A percentile compares a stretch with the other conserved stretches of the same genome.
phyloP scores from a whole-genome alignment of 495 filamentous ascomycete species.

The Podospora comata region DNA sequence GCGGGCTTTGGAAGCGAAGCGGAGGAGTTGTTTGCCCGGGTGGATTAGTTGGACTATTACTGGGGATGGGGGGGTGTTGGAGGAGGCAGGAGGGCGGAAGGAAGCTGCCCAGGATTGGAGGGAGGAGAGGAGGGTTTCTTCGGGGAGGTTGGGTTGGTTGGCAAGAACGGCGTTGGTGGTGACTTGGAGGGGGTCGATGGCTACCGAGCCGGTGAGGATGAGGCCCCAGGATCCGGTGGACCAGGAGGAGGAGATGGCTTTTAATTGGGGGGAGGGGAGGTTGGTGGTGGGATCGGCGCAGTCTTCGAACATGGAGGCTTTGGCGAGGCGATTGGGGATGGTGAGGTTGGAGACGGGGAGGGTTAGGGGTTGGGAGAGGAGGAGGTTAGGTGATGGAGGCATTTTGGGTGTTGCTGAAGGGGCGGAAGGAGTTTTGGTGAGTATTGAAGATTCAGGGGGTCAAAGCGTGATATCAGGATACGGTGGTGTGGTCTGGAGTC shows the following conservation, averaged over 20 bases:
- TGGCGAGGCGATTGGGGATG: slow-evolving; percentile 42
- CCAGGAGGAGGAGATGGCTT: slow-evolving; percentile 55
- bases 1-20: slow-evolving; percentile 41
- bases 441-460: neutral
- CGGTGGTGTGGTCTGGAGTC: no score
- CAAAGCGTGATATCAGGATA: neutral
- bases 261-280: slow-evolving; percentile 47
- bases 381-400: slow-evolving; percentile 11
- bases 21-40: slow-evolving; percentile 54
- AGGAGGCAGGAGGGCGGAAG: slow-evolving; percentile 5
- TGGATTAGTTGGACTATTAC: slow-evolving; percentile 57
- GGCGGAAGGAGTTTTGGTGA: neutral
- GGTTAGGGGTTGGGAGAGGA: slow-evolving; percentile 40
- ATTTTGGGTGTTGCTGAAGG: neutral
- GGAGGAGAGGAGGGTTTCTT: slow-evolving; percentile 31
- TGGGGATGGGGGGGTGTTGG: slow-evolving; percentile 26
- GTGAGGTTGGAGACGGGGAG: slow-evolving; percentile 34
- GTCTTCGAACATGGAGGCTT: slow-evolving; percentile 45
- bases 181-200: slow-evolving; percentile 54
- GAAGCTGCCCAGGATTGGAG: slow-evolving; percentile 51
- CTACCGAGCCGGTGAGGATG: slow-evolving; percentile 33
- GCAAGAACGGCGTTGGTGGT: slow-evolving; percentile 46
- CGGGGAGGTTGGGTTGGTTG: slow-evolving; percentile 26
- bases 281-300: slow-evolving; percentile 33
- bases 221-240: slow-evolving; percentile 53